Evolutionary conservation across 257 asterid species (phyloP).

Genomic region (Forsythia suspensa): DNA sequence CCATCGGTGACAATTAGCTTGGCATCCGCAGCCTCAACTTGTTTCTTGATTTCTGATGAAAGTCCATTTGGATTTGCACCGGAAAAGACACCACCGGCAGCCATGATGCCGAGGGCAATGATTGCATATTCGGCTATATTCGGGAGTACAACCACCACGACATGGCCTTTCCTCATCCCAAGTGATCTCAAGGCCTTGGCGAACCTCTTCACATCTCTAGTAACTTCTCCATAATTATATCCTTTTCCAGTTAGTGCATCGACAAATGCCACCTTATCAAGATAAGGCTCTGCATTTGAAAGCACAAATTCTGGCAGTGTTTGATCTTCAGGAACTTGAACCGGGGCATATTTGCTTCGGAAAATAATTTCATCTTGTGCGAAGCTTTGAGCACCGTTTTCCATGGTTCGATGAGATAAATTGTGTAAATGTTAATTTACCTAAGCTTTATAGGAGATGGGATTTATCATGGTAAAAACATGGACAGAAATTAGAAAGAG

Average conservation of each 20-base stretch:
- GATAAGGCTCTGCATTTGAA: constrained; percentile 45
- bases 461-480: constrained; percentile 19
- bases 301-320: constrained; percentile 88
- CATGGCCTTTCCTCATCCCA: constrained; percentile 77
- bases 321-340: constrained; percentile 61
- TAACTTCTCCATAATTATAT: constrained; percentile 65
- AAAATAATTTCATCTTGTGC: constrained; percentile 55
- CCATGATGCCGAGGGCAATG: constrained; percentile 91
- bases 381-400: constrained; percentile 35
- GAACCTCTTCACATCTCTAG: constrained; percentile 60
- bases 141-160: constrained; percentile 78
- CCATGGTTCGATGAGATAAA: constrained; percentile 36
- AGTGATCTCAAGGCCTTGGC: constrained; percentile 86
- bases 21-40: constrained; percentile 86
- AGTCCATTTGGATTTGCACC: constrained; percentile 85
- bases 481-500: constrained; percentile 18
- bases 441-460: constrained; percentile 21
- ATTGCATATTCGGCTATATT: constrained; percentile 74
- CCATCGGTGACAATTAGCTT: constrained; percentile 79
- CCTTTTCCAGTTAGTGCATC: constrained; percentile 67
- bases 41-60: constrained; percentile 77
- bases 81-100: constrained; percentile 85
- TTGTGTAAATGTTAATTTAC: not conserved
- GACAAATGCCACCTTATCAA: constrained; percentile 71
- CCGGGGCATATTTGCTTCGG: constrained; percentile 65